Base-by-base conservation (phyloP, 805 yeast species). In the Candida maesae region DNA sequence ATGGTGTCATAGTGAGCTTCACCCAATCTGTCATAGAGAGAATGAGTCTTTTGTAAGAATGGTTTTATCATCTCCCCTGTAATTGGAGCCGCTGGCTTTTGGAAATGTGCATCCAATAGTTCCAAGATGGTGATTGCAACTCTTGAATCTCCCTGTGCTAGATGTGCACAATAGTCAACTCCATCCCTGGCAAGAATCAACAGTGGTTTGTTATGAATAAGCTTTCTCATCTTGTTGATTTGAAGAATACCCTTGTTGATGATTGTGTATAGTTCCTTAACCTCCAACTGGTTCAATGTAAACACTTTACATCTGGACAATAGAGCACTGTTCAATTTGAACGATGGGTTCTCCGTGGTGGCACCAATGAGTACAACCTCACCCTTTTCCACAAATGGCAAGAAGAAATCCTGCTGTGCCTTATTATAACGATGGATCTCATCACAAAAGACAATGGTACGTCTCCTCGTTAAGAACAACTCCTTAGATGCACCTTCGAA, bases 1-100 rank as follows among this genome's bases (percentile, higher is more conserved):
- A 93, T 93, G 1, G 95, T 78, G 59, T 93, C 99, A 61, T 93
- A 93, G 60, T 93, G 99, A 5, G 79, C 78, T 52, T 93, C 99
- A 1, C 97, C 97, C 25, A 78, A 80, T 35, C 86, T 71, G 60
- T 93, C 98, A 58, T 91, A 90, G 76, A 51, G 76, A 65, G 62
- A 77, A 68, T 48, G 74, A 64, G 81, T 68, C 60, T 81, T 61
- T 58, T 68, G 48, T 58, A 77, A 41, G 34, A 73, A 43, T 46
- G 61, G 50, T 39, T 73, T 69, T 36, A 82, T 53, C 21, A 47
- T 34, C 11, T 47, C 49, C 36, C 36, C 28, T 1, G 44, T 46
- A 26, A 48, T 39, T 33, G 37, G 35, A 11, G 23, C 20, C 3
- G 21, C 19, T 12, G 47, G 35, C 11, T 36, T 11, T 24, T 35